Percentiles rank a stretch among this genome's conserved stretches.
Conservation (phyloP, 768 basidiomycete species). For the Hygrophorus pudorinus region DNA sequence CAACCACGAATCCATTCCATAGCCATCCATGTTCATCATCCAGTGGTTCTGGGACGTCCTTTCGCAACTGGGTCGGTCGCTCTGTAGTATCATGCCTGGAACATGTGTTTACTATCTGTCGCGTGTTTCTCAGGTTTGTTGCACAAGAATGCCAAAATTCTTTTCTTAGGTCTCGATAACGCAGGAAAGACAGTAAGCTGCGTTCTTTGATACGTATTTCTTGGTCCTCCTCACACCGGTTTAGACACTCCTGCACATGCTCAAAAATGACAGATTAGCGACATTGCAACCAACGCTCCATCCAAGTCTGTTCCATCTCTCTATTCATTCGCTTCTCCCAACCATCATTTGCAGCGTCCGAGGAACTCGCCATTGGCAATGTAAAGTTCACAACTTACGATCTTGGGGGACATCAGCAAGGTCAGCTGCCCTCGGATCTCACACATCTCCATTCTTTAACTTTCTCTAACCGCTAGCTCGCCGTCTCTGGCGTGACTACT, state of each 20-base stretch:
- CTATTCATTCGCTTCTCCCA: conserved; percentile 1
- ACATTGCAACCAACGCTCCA: conserved; percentile 97
- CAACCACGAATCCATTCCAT: not conserved
- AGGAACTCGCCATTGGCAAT: conserved; percentile 97
- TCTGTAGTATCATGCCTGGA: too few relatives aligned
- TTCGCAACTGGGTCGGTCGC: conserved; percentile 81
- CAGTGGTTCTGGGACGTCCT: conserved; percentile 98
- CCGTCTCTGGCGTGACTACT: conserved; percentile 98
- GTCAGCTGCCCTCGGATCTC: conserved; percentile 25
- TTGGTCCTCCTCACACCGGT: not conserved
- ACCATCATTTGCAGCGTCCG: conserved; percentile 58
- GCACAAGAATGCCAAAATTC: conserved; percentile 99
- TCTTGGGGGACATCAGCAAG: conserved; percentile 95
- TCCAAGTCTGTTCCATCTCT: conserved; percentile 57
- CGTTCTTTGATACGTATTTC: not conserved
- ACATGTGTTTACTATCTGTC: not conserved
- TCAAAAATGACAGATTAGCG: conserved; percentile 97
- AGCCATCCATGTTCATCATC: conserved; percentile 59
- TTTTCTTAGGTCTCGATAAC: conserved; percentile 98
- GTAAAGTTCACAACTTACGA: conserved; percentile 99
- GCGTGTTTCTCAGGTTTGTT: conserved; percentile 47
- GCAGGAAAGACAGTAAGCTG: conserved; percentile 91
- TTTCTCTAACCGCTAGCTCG: conserved; percentile 48
- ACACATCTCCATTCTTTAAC: not conserved
- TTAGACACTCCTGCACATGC: conserved; percentile 95